phyloP scores from a whole-genome alignment of 2,329 filamentous ascomycete genomes.

The Aspergillus piperis region DNA sequence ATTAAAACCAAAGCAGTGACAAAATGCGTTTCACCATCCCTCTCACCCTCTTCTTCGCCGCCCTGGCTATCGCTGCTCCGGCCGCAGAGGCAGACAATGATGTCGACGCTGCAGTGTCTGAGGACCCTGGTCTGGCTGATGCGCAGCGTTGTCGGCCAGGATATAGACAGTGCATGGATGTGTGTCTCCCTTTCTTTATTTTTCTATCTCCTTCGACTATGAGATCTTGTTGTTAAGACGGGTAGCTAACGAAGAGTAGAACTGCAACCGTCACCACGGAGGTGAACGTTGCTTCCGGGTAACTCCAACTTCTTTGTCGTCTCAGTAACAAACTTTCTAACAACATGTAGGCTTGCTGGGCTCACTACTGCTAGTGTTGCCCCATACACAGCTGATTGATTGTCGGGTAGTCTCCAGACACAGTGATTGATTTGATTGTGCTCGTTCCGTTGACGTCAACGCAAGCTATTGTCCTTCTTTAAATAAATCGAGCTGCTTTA shows the following conservation, averaged over 20 bases:
- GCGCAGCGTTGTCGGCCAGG: not conserved
- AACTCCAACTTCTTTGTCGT: not conserved
- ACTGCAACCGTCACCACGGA: not conserved
- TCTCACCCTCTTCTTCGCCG: constrained; percentile 2
- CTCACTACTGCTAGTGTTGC: constrained; percentile 3
- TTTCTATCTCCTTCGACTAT: not conserved
- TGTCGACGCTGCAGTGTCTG: not conserved
- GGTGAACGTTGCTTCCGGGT: not conserved
- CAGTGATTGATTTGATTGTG: not conserved
- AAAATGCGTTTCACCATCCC: constrained; percentile 10
- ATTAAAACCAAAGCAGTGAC: not conserved
- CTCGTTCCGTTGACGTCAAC: constrained; percentile 2
- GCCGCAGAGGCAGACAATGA: not conserved
- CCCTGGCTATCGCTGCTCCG: constrained; percentile 1
- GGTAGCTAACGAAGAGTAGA: not conserved
- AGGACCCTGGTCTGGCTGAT: not conserved
- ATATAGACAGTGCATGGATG: constrained; percentile 3
- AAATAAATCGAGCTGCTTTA: not conserved
- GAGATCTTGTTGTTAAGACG: not conserved
- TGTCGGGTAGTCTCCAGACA: too few relatives aligned
- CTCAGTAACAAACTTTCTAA: not conserved
- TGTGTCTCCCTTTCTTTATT: not conserved
- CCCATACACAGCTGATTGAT: not conserved
- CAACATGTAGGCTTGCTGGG: not conserved
- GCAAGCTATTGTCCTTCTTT: constrained; percentile 1